A percentile compares a stretch with the other conserved stretches of the same genome.
phyloP scores from a whole-genome alignment of 192 early-diverging fungal genomes.

The Diversispora epigaea region DNA sequence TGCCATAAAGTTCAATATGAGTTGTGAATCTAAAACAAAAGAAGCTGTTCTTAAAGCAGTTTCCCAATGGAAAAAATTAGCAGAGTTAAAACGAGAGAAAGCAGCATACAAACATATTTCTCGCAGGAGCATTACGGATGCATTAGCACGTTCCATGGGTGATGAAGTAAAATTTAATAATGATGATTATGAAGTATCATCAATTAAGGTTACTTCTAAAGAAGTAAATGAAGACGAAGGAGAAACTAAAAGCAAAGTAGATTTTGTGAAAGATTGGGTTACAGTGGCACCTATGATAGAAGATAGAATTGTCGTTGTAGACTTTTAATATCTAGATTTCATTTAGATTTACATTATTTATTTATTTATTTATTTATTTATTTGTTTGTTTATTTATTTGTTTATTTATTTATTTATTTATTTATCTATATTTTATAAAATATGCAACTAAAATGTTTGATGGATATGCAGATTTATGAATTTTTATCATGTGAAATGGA shows the following conservation, averaged over 20 bases:
- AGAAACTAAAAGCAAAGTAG: constrained; percentile 32
- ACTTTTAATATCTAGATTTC: neutral
- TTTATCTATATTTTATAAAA: too few species aligned
- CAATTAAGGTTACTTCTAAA: too few species aligned
- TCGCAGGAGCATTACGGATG: constrained; percentile 24
- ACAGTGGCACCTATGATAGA: constrained; percentile 54
- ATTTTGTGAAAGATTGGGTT: constrained; percentile 56
- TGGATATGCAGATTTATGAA: too few species aligned
- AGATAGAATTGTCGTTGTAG: constrained; percentile 47
- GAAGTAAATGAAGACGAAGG: constrained; percentile 45
- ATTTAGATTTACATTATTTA: too few species aligned
- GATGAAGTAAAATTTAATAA: constrained; percentile 39
- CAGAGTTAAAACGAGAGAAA: constrained; percentile 13
- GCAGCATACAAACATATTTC: constrained; percentile 23
- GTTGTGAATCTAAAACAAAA: neutral
- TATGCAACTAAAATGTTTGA: too few species aligned
- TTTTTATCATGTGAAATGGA: too few species aligned
- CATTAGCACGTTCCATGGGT: constrained; percentile 32
- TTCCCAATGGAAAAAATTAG: constrained; percentile 22
- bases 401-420: too few species aligned
- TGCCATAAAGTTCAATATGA: constrained; percentile 48
- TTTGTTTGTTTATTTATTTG: too few species aligned
- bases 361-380: too few species aligned
- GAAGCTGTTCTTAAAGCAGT: constrained; percentile 26
- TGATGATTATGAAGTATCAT: constrained; percentile 42